Evolutionary conservation across 2,329 filamentous ascomycete genomes (phyloP), one percentile per base, ranked within the genome.

Genomic region (Ophiostoma pallidulum): DNA sequence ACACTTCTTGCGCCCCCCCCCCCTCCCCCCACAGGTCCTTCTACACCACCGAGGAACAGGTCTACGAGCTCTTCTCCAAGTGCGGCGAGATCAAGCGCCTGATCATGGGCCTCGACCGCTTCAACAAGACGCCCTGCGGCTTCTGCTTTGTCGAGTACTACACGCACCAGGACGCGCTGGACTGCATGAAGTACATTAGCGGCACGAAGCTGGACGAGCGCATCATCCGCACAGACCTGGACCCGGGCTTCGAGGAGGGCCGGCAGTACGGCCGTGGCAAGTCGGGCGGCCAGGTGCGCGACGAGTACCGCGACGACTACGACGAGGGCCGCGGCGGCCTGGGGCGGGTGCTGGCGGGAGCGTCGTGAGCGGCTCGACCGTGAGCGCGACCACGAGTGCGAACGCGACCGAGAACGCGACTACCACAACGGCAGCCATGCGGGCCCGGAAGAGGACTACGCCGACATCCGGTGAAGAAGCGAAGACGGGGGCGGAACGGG

Each of bases 71-170:
- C 41, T 96, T 96, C 66, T 82, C 84, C 51, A 95, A 95, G 74
- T 91, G 89, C 66, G 92, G 92, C 60, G 92, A 97, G 71, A 94
- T 98, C 69, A 98, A 98, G 70, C 86, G 92, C 24, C 79, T 98
- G 41, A 80, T 98, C 55, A 98, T 98, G 92, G 92, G 92, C 42
- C 80, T 98, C 45, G 92, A 98, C 64, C 84, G 92, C 49, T 95
- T 92, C 73, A 86, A 85, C 67, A 98, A 98, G 72, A 98, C 92
- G 1, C 92, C 92, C 1, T 98, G 92, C 67, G 92, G 92, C 35
- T 98, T 98, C 74, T 98, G 92, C 74, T 98, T 98, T 62, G 92
- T 98, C 60, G 92, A 98, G 69, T 98, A 98, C 71, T 97, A 96
- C 72, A 96, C 84, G 26, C 92, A 97, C 65, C 84, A 95, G 62